Evolutionary conservation across 148 eudicot genomes (phyloP).

Genomic region (Rhododendron molle): DNA sequence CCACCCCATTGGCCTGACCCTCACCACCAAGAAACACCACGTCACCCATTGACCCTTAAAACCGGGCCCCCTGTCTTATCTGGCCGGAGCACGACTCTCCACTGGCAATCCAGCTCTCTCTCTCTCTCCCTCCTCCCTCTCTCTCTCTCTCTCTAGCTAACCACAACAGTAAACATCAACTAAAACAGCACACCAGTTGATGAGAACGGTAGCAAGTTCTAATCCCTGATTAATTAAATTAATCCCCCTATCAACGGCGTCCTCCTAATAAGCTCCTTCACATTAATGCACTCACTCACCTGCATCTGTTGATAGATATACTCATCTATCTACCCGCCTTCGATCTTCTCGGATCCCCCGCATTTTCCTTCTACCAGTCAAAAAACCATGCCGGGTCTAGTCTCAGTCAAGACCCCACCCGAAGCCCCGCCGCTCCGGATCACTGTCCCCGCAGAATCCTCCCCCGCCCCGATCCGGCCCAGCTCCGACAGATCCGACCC

Average conservation of each 20-base stretch:
- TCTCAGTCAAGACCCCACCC: constrained; percentile 79
- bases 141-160: not conserved
- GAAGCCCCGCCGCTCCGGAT: constrained; percentile 50
- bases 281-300: not conserved
- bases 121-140: not conserved
- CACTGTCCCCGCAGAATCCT: constrained; percentile 27
- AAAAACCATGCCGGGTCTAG: constrained; percentile 68
- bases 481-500: constrained; percentile 32
- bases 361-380: not conserved
- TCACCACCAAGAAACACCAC: not conserved
- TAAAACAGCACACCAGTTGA: not conserved
- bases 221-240: constrained; percentile 11
- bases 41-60: not conserved
- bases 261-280: not conserved
- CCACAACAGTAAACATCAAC: not conserved
- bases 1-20: not conserved
- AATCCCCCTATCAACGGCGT: not conserved
- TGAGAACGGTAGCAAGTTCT: constrained; percentile 20
- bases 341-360: not conserved
- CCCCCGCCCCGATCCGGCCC: constrained; percentile 39
- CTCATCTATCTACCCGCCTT: not conserved
- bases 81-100: not conserved
- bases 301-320: not conserved
- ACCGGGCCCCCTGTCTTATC: not conserved
- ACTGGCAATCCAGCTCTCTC: not conserved